Base-by-base conservation (phyloP, 2,329 filamentous ascomycete species). In the Fusarium sp. region DNA sequence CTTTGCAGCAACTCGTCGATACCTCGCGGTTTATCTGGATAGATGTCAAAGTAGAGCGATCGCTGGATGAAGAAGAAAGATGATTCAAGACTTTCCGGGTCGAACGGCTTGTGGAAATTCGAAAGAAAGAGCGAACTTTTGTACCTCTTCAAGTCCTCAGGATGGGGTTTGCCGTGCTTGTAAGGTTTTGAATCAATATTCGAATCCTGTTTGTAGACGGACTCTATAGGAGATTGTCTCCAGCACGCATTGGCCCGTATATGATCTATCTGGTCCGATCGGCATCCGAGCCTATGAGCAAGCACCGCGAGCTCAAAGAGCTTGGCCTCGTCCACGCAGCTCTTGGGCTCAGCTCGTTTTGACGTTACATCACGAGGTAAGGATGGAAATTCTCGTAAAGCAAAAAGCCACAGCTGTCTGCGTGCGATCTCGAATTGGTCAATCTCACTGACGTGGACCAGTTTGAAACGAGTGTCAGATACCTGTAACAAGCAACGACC, bases 401-500 rank as follows among this genome's bases (percentile, higher is more conserved):
- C 59, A 30, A 62, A 62, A 27, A 62, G 50, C 59, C 52, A 62
- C 27, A 62, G 50, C 42, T 62, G 59, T 27, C 59, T 42, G 44
- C 38, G 13, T 38, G 59, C 59, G 27, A 62, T 38, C 32, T 62
- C 59, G 42, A 56, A 56, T 32, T 41, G 35, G 30, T 56, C 50
- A 14, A 62, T 35, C 14, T 56, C 44, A 12, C 32, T 4, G 30
- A 20, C 38, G 13, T 26, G 48, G 12, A 62, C 33, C 30, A 42
- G 35, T 48, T 46, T 62, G 44, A 35, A 62, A 40, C 44, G 44
- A 48, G 33, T 48, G 32, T 48, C 59, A 17, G 59, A 62, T 27
- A 62, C 50, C 20, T 62, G 59, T 32, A 62, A 20, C 18, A 62
- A 35, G 42, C 49, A 54, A 23, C 13, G 26, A 12, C 44, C 41